Evolutionary conservation across 345 rosid species (phyloP).

Genomic region (Hirschfeldia incana): DNA sequence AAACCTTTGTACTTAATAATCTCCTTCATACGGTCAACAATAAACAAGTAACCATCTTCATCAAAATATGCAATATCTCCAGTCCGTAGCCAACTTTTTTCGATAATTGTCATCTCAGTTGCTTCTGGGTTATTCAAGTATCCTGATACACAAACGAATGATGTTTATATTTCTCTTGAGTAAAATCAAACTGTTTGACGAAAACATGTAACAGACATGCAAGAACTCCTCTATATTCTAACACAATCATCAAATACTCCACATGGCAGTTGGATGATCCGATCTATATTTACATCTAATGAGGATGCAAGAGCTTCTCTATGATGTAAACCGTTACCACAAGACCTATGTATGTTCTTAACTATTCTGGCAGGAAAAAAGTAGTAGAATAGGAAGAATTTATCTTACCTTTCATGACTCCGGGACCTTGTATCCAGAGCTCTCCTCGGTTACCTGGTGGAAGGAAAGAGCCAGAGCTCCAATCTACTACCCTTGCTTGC

Average conservation of each 20-base stretch:
- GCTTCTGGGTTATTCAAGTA: constrained; percentile 70
- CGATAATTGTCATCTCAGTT: constrained; percentile 53
- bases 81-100: constrained; percentile 81
- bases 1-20: constrained; percentile 83
- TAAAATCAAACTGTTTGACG: neutral
- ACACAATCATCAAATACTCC: neutral
- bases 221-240: neutral
- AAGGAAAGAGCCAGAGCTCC: constrained; percentile 58
- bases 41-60: constrained; percentile 65
- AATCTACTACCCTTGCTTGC: constrained; percentile 78
- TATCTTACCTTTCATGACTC: constrained; percentile 62
- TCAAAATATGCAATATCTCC: constrained; percentile 82
- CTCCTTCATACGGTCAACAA: constrained; percentile 80
- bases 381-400: neutral
- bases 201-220: neutral
- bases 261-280: neutral
- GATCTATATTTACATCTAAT: neutral
- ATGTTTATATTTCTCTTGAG: neutral
- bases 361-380: neutral
- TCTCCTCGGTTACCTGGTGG: constrained; percentile 76
- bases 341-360: neutral
- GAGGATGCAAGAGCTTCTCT: neutral
- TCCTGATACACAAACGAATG: constrained; percentile 39
- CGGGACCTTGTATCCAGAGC: constrained; percentile 87
- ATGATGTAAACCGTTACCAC: neutral